These are phyloP conservation scores for Botryotinia narcissicola DNA, from an alignment of 2,329 filamentous ascomycete genomes.

Conservation along the genomic window DNA sequence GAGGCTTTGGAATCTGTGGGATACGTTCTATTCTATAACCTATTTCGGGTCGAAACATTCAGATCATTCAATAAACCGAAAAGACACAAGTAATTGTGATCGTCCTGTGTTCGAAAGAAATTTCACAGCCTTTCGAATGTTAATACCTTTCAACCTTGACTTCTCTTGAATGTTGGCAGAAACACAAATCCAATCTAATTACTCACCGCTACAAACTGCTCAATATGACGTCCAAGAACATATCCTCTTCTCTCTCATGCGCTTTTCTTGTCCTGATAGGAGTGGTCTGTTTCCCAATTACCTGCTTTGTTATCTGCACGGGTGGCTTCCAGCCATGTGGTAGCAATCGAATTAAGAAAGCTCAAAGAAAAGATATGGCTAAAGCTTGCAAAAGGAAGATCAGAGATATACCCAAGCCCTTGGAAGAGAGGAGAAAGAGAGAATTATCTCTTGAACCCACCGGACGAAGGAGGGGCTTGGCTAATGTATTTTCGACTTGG, in stretches of 20 bases:
- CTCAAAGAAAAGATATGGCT: background rate
- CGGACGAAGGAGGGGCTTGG: background rate
- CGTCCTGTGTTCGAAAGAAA: background rate
- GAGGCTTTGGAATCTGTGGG: background rate
- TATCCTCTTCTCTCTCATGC: background rate
- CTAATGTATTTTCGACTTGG: too few relatives aligned
- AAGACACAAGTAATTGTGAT: background rate
- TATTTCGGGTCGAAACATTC: background rate
- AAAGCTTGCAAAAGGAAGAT: background rate
- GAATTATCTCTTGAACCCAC: background rate
- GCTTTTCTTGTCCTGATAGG: background rate
- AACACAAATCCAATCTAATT: background rate
- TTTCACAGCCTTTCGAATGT: background rate
- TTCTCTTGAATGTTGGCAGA: background rate
- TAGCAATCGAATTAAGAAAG: background rate
- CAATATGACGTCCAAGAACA: background rate
- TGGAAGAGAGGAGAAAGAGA: background rate
- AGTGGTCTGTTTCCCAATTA: background rate
- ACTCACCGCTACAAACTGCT: background rate
- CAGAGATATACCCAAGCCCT: background rate
- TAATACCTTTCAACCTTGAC: background rate
- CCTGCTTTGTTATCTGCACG: background rate
- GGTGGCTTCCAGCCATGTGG: background rate
- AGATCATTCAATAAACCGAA: background rate
- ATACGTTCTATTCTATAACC: background rate